Conservation (phyloP, 805 yeast species). For the Candida verbasci region DNA sequence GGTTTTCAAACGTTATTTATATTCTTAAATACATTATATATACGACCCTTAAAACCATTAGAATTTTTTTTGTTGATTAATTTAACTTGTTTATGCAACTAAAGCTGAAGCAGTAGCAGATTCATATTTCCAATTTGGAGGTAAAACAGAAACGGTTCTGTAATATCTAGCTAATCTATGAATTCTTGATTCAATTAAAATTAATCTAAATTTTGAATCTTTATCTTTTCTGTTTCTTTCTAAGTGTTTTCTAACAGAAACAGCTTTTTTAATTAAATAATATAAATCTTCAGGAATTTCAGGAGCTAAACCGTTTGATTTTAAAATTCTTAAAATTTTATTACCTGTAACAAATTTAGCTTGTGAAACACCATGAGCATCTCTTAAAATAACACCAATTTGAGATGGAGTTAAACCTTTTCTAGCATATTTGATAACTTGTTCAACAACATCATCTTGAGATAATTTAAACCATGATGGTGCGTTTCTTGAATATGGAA, state of each 20-base stretch:
- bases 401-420: conserved; percentile 99
- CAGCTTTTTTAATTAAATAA: conserved; percentile 99
- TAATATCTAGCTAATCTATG: conserved; percentile 99
- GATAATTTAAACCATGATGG: conserved; percentile 99
- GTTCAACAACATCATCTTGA: conserved; percentile 94
- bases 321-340: conserved; percentile 98
- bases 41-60: no score
- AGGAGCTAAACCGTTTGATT: conserved; percentile 99
- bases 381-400: conserved; percentile 99
- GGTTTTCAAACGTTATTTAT: no score
- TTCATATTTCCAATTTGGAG: conserved; percentile 99
- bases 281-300: conserved; percentile 99
- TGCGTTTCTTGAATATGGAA: conserved; percentile 98
- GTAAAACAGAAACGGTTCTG: conserved; percentile 98
- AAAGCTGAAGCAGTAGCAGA: conserved; percentile 99
- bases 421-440: conserved; percentile 98
- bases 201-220: conserved; percentile 99
- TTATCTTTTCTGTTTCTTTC: conserved; percentile 99
- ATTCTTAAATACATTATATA: no score
- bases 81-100: conserved; percentile 75
- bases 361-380: conserved; percentile 99
- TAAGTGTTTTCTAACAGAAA: conserved; percentile 98
- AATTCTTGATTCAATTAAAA: conserved; percentile 99
- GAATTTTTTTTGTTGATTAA: no score
- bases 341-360: conserved; percentile 96